Percentiles rank a stretch among this genome's conserved stretches.
Conservation (phyloP, 441 rosid genomes). For the Erodium chrysanthum region DNA sequence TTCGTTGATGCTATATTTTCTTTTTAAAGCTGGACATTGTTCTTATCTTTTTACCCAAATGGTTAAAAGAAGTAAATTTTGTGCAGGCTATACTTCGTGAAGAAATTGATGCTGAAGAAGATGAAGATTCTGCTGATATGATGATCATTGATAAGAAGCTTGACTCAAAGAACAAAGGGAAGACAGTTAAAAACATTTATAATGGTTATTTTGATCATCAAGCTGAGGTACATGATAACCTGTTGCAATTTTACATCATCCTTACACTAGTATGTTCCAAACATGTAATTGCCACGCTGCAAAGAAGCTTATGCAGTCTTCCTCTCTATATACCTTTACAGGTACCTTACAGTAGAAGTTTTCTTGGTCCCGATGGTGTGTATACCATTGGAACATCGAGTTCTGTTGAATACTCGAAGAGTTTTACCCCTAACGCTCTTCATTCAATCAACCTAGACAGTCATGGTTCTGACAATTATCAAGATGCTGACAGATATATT, state of each 20-base stretch:
- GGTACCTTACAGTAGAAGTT: neutral
- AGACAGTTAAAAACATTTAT: slow-evolving; percentile 29
- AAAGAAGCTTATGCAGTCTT: neutral
- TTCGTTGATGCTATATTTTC: neutral
- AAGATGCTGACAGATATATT: slow-evolving; percentile 27
- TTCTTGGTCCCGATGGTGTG: slow-evolving; percentile 23
- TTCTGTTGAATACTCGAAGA: slow-evolving; percentile 10
- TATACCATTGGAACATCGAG: slow-evolving; percentile 14
- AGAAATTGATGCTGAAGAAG: slow-evolving; percentile 46
- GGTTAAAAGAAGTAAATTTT: slow-evolving; percentile 1
- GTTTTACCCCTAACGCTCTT: slow-evolving; percentile 25
- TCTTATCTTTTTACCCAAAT: no score
- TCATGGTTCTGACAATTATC: slow-evolving; percentile 22
- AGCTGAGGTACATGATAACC: slow-evolving; percentile 24
- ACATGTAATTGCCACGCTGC: neutral
- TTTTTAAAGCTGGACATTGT: neutral
- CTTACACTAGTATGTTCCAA: neutral
- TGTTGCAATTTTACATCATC: neutral
- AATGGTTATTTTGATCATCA: slow-evolving; percentile 22
- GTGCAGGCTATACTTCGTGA: slow-evolving; percentile 35
- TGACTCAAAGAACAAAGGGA: slow-evolving; percentile 49
- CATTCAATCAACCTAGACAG: slow-evolving; percentile 26
- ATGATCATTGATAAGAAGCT: slow-evolving; percentile 28
- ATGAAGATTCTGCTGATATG: slow-evolving; percentile 39
- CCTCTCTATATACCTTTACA: neutral